Conservation (phyloP, 1,139 yeast genomes). For the Taphrina confusa region DNA sequence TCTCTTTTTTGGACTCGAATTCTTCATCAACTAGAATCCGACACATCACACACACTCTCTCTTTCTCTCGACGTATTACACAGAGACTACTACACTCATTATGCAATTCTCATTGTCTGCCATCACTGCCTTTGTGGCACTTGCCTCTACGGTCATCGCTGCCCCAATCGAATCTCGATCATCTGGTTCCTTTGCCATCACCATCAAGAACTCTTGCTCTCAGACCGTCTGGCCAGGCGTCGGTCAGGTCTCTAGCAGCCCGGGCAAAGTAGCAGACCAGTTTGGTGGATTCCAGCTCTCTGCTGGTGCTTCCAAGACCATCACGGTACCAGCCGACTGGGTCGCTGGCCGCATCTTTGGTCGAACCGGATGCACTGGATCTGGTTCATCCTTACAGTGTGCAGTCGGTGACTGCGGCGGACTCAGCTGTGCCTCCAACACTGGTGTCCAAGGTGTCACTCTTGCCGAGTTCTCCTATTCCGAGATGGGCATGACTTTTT, state of each 20-base stretch:
- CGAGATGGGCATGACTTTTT: conserved; percentile 27
- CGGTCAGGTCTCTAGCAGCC: conserved; percentile 27
- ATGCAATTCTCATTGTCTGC: conserved; percentile 24
- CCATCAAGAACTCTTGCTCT: conserved; percentile 22
- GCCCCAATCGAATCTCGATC: conserved; percentile 9
- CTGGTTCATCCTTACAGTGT: conserved; percentile 20
- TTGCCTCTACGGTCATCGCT: conserved; percentile 22
- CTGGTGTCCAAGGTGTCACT: conserved; percentile 30
- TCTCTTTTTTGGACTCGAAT: neutral
- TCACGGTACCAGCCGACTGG: conserved; percentile 22
- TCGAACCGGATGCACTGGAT: conserved; percentile 24
- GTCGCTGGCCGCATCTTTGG: conserved; percentile 32
- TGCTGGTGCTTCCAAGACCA: conserved; percentile 9
- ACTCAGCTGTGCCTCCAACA: conserved; percentile 10
- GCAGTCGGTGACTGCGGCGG: conserved; percentile 34
- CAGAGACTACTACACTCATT: neutral
- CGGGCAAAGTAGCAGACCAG: conserved; percentile 3
- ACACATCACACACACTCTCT: too few species aligned
- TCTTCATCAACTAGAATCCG: neutral
- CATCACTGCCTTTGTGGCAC: conserved; percentile 22
- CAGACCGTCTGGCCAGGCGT: conserved; percentile 31
- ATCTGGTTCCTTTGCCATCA: conserved; percentile 19
- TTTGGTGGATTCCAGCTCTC: conserved; percentile 25
- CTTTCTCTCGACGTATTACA: conserved; percentile 5
- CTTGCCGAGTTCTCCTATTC: conserved; percentile 35